Conservation (phyloP, 768 basidiomycete species). For the Leccinum disarticulatum region DNA sequence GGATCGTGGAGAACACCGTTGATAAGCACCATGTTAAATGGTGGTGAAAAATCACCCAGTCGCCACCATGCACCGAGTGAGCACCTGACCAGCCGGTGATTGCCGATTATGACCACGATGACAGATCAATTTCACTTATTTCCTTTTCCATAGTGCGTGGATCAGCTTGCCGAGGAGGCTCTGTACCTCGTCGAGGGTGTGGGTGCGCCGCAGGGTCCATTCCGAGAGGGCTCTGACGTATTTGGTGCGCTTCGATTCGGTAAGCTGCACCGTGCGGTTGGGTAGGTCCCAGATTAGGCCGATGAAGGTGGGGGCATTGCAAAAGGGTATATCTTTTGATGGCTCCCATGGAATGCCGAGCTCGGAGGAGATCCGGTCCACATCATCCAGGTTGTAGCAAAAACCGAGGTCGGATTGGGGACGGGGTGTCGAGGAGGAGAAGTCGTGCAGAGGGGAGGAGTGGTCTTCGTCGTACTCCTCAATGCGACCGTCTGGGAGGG, state of each 20-base stretch:
- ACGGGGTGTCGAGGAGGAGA: background rate
- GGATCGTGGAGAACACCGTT: no score
- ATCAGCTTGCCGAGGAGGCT: background rate
- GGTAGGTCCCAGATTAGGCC: background rate
- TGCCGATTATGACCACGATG: no score
- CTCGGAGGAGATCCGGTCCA: background rate
- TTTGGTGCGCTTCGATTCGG: background rate
- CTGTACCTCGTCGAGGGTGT: background rate
- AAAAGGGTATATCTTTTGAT: background rate
- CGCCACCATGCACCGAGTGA: no score
- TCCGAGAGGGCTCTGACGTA: background rate
- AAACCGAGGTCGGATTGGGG: background rate
- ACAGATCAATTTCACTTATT: no score
- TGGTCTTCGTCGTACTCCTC: background rate
- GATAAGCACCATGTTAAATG: no score
- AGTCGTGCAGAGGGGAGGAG: background rate
- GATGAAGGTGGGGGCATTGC: background rate
- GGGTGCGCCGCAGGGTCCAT: background rate
- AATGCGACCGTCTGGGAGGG: background rate
- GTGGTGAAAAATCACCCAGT: no score
- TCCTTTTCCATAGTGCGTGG: no score
- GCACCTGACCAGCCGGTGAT: no score
- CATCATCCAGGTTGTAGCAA: background rate
- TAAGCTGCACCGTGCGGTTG: background rate
- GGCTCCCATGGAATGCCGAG: background rate